Conservation (phyloP, 208 protist species). For the Borovskyia barvae region DNA sequence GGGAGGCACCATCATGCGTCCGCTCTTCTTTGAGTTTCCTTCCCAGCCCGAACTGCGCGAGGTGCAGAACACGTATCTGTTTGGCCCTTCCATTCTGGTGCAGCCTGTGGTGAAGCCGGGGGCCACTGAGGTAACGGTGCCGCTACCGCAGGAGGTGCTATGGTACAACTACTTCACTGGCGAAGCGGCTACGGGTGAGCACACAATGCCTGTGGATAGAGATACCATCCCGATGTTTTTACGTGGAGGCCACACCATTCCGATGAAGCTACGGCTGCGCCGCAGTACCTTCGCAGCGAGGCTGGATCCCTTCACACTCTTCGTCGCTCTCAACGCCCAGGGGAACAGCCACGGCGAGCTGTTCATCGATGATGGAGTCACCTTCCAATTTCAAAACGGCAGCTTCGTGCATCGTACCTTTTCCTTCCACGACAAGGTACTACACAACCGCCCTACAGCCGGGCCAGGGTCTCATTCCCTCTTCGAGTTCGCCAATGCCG, state of each 20-base stretch:
- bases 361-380: constrained; percentile 76
- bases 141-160: constrained; percentile 62
- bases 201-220: constrained; percentile 50
- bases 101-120: constrained; percentile 76
- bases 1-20: constrained; percentile 91
- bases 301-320: constrained; percentile 93
- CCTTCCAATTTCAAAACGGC: constrained; percentile 63
- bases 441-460: constrained; percentile 21
- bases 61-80: constrained; percentile 91
- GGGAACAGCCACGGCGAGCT: constrained; percentile 69
- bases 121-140: constrained; percentile 45
- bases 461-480: neutral
- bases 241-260: constrained; percentile 91
- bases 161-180: constrained; percentile 82
- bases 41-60: constrained; percentile 70
- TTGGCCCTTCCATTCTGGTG: constrained; percentile 89
- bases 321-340: constrained; percentile 78
- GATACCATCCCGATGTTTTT: constrained; percentile 93
- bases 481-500: constrained; percentile 27
- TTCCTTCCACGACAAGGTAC: constrained; percentile 37
- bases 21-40: constrained; percentile 95
- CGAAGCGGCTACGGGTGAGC: constrained; percentile 10
- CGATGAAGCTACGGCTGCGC: constrained; percentile 89
- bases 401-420: constrained; percentile 52
- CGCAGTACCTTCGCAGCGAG: constrained; percentile 75